Evolutionary conservation across 1,284 basidiomycete genomes (phyloP).

Genomic region (Paramarasmius palmivorus): DNA sequence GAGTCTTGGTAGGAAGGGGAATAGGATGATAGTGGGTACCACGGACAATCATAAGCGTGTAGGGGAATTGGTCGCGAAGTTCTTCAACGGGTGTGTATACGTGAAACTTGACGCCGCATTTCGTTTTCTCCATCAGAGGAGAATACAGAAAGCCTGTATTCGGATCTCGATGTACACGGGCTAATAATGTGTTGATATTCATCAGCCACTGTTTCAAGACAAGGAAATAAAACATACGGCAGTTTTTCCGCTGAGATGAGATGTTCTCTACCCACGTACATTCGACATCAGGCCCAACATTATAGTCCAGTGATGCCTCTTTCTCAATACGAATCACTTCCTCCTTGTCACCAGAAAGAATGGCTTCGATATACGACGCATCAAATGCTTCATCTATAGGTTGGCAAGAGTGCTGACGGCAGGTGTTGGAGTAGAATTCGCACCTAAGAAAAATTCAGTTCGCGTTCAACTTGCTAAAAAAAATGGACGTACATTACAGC

Average conservation of each 20-base stretch:
- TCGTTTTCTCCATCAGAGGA: conserved; percentile 5
- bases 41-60: conserved; percentile 13
- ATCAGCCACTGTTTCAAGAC: neutral
- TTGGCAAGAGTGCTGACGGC: too few relatives aligned
- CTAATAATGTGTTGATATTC: neutral
- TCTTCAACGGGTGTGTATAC: conserved; percentile 19
- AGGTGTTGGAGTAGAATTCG: too few relatives aligned
- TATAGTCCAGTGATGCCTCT: conserved; percentile 9
- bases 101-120: conserved; percentile 14
- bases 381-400: too few relatives aligned
- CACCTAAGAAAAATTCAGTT: too few relatives aligned
- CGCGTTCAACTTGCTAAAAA: too few relatives aligned
- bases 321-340: conserved; percentile 20
- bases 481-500: too few relatives aligned
- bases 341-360: conserved; percentile 20
- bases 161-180: neutral
- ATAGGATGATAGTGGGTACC: conserved; percentile 19
- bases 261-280: conserved; percentile 16
- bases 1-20: conserved; percentile 20
- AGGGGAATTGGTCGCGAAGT: conserved; percentile 15
- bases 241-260: conserved; percentile 16
- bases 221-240: conserved; percentile 17
- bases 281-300: conserved; percentile 19
- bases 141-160: conserved; percentile 11
- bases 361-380: conserved; percentile 25